These are phyloP conservation scores for Grifola frondosa DNA, from an alignment of 1,284 basidiomycete genomes.

Conservation along the genomic window DNA sequence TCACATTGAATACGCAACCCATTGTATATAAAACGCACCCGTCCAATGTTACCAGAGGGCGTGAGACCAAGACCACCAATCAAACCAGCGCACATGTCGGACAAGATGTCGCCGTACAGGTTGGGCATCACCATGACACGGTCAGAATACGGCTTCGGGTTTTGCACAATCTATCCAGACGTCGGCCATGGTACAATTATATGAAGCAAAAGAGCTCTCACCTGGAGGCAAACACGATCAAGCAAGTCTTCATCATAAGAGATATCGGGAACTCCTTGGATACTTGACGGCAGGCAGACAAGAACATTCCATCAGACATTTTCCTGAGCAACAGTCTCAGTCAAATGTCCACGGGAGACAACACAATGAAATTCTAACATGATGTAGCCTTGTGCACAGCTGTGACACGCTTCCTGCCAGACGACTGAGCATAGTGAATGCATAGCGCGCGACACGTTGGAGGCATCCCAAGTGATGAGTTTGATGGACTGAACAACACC, in stretches of 20 bases:
- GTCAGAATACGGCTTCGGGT: constrained; percentile 92
- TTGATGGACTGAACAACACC: constrained; percentile 99
- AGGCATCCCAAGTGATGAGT: constrained; percentile 98
- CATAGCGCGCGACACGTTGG: constrained; percentile 97
- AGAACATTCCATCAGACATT: constrained; percentile 99
- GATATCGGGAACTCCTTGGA: constrained; percentile 96
- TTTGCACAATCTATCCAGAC: constrained; percentile 72
- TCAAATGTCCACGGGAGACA: constrained; percentile 8
- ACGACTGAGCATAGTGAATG: constrained; percentile 95
- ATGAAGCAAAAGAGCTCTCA: constrained; percentile 30
- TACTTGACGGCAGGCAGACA: constrained; percentile 95
- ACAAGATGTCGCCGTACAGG: constrained; percentile 96
- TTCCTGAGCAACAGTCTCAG: constrained; percentile 56
- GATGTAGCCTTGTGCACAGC: constrained; percentile 99
- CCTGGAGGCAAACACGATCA: constrained; percentile 95
- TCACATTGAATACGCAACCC: not conserved
- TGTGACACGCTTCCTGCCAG: constrained; percentile 90
- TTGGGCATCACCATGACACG: constrained; percentile 99
- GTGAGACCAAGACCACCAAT: constrained; percentile 98
- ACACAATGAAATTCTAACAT: constrained; percentile 58
- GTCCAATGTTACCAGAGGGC: constrained; percentile 97
- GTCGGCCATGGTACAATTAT: constrained; percentile 4
- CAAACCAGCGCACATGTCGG: constrained; percentile 98
- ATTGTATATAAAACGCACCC: constrained; percentile 47
- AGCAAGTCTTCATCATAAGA: constrained; percentile 96